Evolutionary conservation across 768 basidiomycete species (phyloP), one percentile per base, ranked within the genome.

Genomic region (Termitomyces heimii): DNA sequence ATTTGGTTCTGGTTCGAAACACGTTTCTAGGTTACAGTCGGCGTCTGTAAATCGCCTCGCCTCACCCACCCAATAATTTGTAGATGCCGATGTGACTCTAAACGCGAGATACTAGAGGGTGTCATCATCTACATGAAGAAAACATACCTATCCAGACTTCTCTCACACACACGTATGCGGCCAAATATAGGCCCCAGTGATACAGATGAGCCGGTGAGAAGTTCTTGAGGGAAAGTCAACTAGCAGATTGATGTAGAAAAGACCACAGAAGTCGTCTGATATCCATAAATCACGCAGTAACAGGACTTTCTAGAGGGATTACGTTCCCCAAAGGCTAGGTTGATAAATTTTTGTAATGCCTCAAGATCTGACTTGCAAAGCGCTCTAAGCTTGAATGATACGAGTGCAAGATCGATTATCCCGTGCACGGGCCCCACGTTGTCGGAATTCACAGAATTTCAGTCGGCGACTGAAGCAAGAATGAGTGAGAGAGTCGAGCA

Each of bases 401-500:
- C 32, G 20, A 48, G 47, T 47, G 28, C 31, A 32, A 32, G 29
- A 22, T 39, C n/a, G n/a, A 44, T 44, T 26, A n/a, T 28, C 18
- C 16, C 16, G 51, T 47, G 62, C 62, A 63, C 60, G 62, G 62
- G 50, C 62, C 60, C 29, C 43, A 31, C 8, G 32, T 22, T n/a
- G 47, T 53, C 52, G 57, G 57, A 59, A 55, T 56, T 54, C 31
- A n/a, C 7, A 8, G 48, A 52, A n/a, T n/a, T 64, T 64, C 22
- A 49, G 65, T 66, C 81, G 78, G 78, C 76, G 80, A 66, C 70
- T 71, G 54, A 79, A 81, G 62, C 55, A 10, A 29, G 52, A 59
- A 55, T 59, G 58, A 62, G 58, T 55, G 66, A 49, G 60, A 43
- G 59, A 64, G 53, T 58, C 58, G 43, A 55, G 62, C 56, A 60